These are phyloP conservation scores for Seminavis robusta DNA, from an alignment of 108 stramenopile genomes.

Conservation along the genomic window DNA sequence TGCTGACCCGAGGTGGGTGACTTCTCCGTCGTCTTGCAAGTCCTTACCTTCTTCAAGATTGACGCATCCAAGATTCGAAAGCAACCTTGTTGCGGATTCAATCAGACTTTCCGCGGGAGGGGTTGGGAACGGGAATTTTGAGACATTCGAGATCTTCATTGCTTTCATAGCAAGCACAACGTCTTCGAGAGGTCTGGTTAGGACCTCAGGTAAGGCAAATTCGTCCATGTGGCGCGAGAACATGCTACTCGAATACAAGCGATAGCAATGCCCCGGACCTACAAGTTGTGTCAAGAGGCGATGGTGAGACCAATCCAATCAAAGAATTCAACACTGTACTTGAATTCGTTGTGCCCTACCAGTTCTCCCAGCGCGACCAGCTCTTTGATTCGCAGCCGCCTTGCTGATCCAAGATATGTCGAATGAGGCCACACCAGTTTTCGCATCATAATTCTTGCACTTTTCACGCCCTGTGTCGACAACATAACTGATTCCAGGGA, in stretches of 20 bases:
- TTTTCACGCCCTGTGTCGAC: constrained; percentile 98
- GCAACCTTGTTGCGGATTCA: constrained; percentile 62
- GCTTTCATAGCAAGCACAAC: constrained; percentile 90
- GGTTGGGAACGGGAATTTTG: constrained; percentile 69
- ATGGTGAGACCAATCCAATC: no score
- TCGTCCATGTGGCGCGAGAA: constrained; percentile 85
- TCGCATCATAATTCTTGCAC: constrained; percentile 78
- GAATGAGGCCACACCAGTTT: constrained; percentile 84
- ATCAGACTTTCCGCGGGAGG: constrained; percentile 70
- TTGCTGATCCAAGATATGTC: constrained; percentile 96
- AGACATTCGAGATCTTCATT: constrained; percentile 72
- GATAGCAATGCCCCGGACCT: constrained; percentile 97
- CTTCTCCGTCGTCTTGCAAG: constrained; percentile 69
- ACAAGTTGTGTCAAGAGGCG: no score
- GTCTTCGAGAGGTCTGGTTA: constrained; percentile 83
- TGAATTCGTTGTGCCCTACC: no score
- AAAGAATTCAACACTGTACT: no score
- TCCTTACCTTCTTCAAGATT: constrained; percentile 44
- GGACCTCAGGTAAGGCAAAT: constrained; percentile 84
- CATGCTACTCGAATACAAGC: constrained; percentile 90
- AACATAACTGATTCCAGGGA: constrained; percentile 87
- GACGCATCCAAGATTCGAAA: constrained; percentile 80
- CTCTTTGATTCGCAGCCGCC: constrained; percentile 96
- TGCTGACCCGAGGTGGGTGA: constrained; percentile 72
- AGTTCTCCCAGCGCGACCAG: constrained; percentile 94